These are phyloP conservation scores for Avicennia marina DNA, from an alignment of 257 asterid genomes.

Conservation along the genomic window DNA sequence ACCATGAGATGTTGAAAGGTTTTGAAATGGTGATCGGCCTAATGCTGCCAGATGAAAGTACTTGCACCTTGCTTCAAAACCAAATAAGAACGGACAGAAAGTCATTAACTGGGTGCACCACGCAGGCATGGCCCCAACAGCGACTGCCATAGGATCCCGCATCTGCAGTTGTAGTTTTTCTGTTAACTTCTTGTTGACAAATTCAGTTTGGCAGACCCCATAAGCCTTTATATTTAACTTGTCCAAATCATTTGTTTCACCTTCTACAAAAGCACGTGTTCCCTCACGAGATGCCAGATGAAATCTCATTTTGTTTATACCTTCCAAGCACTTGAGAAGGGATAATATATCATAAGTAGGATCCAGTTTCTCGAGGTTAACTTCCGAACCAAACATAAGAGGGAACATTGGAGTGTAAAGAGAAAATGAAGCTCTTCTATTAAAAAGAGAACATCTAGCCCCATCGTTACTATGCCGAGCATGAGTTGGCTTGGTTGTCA, in stretches of 20 bases:
- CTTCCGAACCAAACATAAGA: constrained; percentile 35
- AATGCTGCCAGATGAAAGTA: constrained; percentile 68
- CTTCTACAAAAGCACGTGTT: constrained; percentile 48
- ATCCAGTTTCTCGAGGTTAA: constrained; percentile 40
- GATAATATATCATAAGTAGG: constrained; percentile 57
- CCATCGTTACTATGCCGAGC: constrained; percentile 22
- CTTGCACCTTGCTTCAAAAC: constrained; percentile 83
- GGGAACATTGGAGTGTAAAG: constrained; percentile 36
- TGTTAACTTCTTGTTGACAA: constrained; percentile 69
- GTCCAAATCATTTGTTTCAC: constrained; percentile 40
- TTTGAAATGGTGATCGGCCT: constrained; percentile 39
- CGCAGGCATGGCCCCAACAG: constrained; percentile 77
- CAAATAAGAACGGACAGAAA: constrained; percentile 72
- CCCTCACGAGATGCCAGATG: constrained; percentile 57
- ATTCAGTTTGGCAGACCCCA: constrained; percentile 58
- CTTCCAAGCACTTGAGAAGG: constrained; percentile 77
- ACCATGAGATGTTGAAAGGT: constrained; percentile 28
- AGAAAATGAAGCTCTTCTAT: constrained; percentile 26
- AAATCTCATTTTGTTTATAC: constrained; percentile 61
- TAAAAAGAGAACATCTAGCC: constrained; percentile 28
- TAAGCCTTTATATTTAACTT: constrained; percentile 30
- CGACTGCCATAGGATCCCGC: constrained; percentile 65
- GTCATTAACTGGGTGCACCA: constrained; percentile 84
- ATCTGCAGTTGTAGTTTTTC: constrained; percentile 93
- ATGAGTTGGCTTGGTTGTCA: constrained; percentile 21